Evolutionary conservation across 2,329 filamentous ascomycete species (phyloP), one percentile per base, ranked within the genome.

Genomic region (Monosporascus ibericus): DNA sequence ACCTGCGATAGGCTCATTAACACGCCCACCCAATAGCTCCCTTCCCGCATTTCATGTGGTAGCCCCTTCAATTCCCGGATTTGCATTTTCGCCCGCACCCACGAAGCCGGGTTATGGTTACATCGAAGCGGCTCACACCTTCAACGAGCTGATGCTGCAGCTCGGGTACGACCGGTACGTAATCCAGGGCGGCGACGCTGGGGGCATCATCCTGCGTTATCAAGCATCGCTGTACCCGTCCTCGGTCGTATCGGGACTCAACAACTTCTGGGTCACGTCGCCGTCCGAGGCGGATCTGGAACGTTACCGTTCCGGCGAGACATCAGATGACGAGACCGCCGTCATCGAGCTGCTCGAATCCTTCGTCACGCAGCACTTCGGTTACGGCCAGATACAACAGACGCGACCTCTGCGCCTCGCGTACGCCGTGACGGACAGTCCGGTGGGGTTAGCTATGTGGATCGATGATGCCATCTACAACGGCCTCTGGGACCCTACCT

Each of bases 21-120:
- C 22, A 57, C 55, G 8, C 56, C 69, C n/a, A 60, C 59, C 8
- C 53, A 55, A 3, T 62, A 63, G 3, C 22, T 55, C n/a, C 3
- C 39, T 50, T 22, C 69, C 64, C 44, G 65, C 70, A 9, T 73
- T 71, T 58, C 68, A 72, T 53, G 60, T 73, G 42, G 64, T 74
- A 6, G 68, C 66, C 0, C 71, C 71, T 9, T 66, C 62, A 22
- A 22, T 59, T 17, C 67, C 69, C 0, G 66, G 66, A 44, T 72
- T 63, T 53, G 69, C 60, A 36, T 73, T 70, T 56, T 71, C 68
- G 7, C 52, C 59, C 30, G 30, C 30, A 14, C 30, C 30, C 11
- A 34, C 30, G 30, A 34, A 14, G 30, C 30, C 30, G 11, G 30
- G 30, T 3, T 34, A 34, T 34, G 11, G 55, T 60, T 25, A 55